Percentiles rank a stretch among this genome's conserved stretches.
These are phyloP conservation scores for Candida nitratophila DNA, from an alignment of 805 yeast species.

Conservation along the genomic window DNA sequence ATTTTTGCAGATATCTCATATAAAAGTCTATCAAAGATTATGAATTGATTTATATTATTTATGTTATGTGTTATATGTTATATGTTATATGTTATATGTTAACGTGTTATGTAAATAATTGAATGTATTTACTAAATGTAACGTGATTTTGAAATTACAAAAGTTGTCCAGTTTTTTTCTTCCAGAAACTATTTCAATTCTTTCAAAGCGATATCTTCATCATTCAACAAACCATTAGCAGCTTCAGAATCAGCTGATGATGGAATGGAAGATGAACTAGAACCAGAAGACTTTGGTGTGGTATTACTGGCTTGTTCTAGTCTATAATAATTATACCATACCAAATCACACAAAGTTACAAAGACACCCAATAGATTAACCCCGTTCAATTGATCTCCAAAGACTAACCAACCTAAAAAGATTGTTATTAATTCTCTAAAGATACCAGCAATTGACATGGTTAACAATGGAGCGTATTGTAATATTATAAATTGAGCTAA, in stretches of 20 bases:
- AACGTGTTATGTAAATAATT: too few relatives aligned
- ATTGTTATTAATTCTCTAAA: constrained; percentile 85
- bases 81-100: too few relatives aligned
- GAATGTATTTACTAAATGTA: too few relatives aligned
- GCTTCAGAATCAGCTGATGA: neutral
- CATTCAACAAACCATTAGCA: neutral
- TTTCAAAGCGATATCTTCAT: neutral
- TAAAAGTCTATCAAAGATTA: too few relatives aligned
- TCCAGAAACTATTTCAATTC: neutral
- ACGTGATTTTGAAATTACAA: too few relatives aligned
- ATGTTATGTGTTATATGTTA: too few relatives aligned
- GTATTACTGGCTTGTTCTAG: constrained; percentile 15
- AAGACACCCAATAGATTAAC: constrained; percentile 64
- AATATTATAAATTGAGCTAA: constrained; percentile 74
- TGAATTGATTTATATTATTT: too few relatives aligned
- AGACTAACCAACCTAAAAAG: constrained; percentile 51
- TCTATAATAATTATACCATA: constrained; percentile 69
- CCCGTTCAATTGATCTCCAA: constrained; percentile 61
- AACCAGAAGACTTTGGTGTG: neutral
- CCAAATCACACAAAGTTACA: constrained; percentile 65
- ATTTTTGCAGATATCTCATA: too few relatives aligned
- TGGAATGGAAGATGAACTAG: neutral
- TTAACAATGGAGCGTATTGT: constrained; percentile 71
- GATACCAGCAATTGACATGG: constrained; percentile 84
- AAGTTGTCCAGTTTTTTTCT: too few relatives aligned